Evolutionary conservation across 1,284 basidiomycete genomes (phyloP).

Genomic region (Puccinia novopanici): DNA sequence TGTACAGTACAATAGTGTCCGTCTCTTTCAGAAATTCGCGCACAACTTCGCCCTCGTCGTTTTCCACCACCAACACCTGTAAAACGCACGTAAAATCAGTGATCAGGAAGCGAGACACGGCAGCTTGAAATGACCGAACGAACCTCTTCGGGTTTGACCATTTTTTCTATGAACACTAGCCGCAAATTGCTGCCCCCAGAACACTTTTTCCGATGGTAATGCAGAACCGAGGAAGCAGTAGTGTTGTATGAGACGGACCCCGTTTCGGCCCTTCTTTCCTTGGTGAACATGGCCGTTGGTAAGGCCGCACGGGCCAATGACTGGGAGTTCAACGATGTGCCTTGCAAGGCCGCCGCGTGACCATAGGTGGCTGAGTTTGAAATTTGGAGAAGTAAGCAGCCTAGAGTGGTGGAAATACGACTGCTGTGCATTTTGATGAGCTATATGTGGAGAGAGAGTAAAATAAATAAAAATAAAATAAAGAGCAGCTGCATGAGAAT

Average conservation of each 20-base stretch:
- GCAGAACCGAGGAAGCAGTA: background rate
- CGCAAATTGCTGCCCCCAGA: slow-evolving; percentile 79
- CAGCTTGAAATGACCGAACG: background rate
- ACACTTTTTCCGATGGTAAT: background rate
- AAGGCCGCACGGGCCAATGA: background rate
- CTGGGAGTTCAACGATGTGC: background rate
- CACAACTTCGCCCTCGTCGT: slow-evolving; percentile 99
- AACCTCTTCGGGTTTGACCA: slow-evolving; percentile 97
- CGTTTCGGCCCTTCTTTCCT: slow-evolving; percentile 71
- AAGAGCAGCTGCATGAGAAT: background rate
- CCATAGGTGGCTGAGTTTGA: background rate
- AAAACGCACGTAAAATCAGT: background rate
- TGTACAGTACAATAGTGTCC: slow-evolving; percentile 98
- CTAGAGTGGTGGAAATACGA: slow-evolving; percentile 97
- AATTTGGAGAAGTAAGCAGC: slow-evolving; percentile 99
- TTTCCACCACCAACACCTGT: slow-evolving; percentile 88
- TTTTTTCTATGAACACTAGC: slow-evolving; percentile 94
- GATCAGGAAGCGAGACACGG: background rate
- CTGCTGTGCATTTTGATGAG: slow-evolving; percentile 78
- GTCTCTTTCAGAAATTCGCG: slow-evolving; percentile 99
- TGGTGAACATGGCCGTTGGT: background rate
- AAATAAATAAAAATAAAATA: too few relatives aligned
- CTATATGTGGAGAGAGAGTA: slow-evolving; percentile 89
- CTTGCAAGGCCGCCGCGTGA: slow-evolving; percentile 3
- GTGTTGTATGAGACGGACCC: background rate